Percentiles rank a stretch among this genome's conserved stretches.
Evolutionary conservation across 202 grass and related monocot genomes (phyloP).

Genomic region (Musa balbisiana): DNA sequence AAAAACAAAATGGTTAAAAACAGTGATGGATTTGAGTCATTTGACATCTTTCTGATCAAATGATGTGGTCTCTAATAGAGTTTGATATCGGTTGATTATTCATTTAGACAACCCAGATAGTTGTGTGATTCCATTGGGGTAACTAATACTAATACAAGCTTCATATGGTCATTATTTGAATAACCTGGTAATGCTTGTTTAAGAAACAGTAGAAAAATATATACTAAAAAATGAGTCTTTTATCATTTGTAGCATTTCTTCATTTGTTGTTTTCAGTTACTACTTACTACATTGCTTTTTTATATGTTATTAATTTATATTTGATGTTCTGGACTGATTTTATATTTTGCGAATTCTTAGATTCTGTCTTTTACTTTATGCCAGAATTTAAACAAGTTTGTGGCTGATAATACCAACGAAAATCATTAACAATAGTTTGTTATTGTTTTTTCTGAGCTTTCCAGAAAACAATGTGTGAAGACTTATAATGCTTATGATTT

Average conservation of each 20-base stretch:
- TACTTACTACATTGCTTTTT: not conserved
- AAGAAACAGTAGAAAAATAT: not conserved
- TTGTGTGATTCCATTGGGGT: not conserved
- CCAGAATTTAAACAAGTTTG: not conserved
- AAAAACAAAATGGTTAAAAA: too few species aligned
- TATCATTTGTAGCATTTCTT: not conserved
- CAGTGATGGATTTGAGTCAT: too few species aligned
- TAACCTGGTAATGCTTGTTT: too few species aligned
- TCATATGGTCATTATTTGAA: too few species aligned
- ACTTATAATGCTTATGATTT: slow-evolving; percentile 95
- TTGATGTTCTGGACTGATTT: not conserved
- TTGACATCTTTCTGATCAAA: too few species aligned
- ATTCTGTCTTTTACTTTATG: not conserved
- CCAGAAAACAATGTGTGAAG: slow-evolving; percentile 98
- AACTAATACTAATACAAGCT: not conserved
- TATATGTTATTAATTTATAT: not conserved
- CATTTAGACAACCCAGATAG: not conserved
- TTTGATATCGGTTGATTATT: not conserved
- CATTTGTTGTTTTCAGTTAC: not conserved
- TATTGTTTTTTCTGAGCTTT: slow-evolving; percentile 28
- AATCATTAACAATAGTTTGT: not conserved
- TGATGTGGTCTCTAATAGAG: not conserved
- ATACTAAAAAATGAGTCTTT: not conserved
- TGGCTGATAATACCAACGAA: not conserved
- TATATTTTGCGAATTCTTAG: not conserved